Evolutionary conservation across 176 grass and related monocot species (phyloP).

Genomic region (Cymbopogon citratus): DNA sequence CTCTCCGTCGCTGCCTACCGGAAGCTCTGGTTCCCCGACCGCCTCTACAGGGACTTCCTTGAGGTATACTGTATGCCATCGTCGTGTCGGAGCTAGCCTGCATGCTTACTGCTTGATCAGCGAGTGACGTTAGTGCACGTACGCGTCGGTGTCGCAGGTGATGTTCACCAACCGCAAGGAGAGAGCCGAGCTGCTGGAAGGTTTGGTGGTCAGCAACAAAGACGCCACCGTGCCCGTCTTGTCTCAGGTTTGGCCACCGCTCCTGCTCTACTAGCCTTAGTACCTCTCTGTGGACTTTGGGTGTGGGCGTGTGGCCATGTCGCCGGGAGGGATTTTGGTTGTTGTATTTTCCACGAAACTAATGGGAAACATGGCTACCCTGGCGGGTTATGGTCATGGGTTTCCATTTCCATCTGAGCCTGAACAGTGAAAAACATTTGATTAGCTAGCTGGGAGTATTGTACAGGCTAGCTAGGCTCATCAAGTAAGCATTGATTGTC

Average conservation of each 20-base stretch:
- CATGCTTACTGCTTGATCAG: background rate
- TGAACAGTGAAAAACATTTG: background rate
- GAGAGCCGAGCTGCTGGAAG: conserved; percentile 72
- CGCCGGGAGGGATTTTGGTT: background rate
- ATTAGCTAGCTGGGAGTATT: background rate
- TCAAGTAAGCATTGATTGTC: background rate
- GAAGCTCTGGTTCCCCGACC: conserved; percentile 76
- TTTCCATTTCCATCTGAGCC: background rate
- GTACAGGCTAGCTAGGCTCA: too few relatives aligned
- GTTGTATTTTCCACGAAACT: background rate
- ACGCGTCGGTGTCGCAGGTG: conserved; percentile 28
- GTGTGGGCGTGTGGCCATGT: background rate
- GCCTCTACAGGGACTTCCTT: conserved; percentile 61
- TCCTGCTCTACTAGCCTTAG: background rate
- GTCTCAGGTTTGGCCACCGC: conserved; percentile 49
- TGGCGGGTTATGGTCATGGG: background rate
- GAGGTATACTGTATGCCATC: conserved; percentile 4
- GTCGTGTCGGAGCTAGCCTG: too few relatives aligned
- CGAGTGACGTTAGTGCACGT: background rate
- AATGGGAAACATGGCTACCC: background rate
- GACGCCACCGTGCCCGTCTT: conserved; percentile 60
- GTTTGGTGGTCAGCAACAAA: conserved; percentile 79
- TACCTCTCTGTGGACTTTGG: too few relatives aligned
- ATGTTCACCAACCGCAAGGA: conserved; percentile 90
- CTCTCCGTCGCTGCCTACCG: conserved; percentile 54